Evolutionary conservation across 139 green algal species (phyloP), one percentile per base, ranked within the genome.

Genomic region (Klebsormidium nitens): DNA sequence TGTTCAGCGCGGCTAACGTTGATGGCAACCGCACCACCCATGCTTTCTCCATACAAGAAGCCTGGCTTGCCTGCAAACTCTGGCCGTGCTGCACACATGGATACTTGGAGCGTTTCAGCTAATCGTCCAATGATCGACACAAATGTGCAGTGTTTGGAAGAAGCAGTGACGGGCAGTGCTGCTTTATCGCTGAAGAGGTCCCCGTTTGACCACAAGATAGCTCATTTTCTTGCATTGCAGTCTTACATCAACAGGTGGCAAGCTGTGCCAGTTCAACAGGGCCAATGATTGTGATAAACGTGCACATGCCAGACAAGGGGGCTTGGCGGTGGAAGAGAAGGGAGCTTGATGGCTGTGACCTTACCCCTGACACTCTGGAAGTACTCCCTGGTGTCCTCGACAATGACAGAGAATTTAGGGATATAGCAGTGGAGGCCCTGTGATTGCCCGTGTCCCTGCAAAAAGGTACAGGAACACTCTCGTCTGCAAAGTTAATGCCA

Each of bases 1-100:
- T 59, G 40, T 28, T 76, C 59, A 26, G 42, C 62, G 8, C 58
- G 59, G 36, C 73, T 59, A 17, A 70, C 36, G 46, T 40, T 38
- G 11, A 76, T 38, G 23, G 38, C 39, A 1, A 70, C 39, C 5
- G 68, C 68, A 28, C 68, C 68, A 2, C 68, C 68, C 68, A 76
- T 76, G 5, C 59, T 73, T 40, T 76, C 68, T 17, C 68, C 68
- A 5, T 48, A 68, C 31, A 76, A 32, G 5, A 76, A 76, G 4
- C 37, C 66, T n/a, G 62, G n/a, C 59, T 72, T 69, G 36, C 39
- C 39, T 31, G 28, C 73, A 40, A 57, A 72, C 68, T 76, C 68
- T 23, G 64, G n/a, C n/a, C n/a, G n/a, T n/a, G n/a, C n/a, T n/a
- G n/a, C n/a, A n/a, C n/a, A n/a, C n/a, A n/a, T n/a, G n/a, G n/a